Evolutionary conservation across 163 green algal genomes (phyloP), one percentile per base, ranked within the genome.

Genomic region (Scenedesmus sp.): DNA sequence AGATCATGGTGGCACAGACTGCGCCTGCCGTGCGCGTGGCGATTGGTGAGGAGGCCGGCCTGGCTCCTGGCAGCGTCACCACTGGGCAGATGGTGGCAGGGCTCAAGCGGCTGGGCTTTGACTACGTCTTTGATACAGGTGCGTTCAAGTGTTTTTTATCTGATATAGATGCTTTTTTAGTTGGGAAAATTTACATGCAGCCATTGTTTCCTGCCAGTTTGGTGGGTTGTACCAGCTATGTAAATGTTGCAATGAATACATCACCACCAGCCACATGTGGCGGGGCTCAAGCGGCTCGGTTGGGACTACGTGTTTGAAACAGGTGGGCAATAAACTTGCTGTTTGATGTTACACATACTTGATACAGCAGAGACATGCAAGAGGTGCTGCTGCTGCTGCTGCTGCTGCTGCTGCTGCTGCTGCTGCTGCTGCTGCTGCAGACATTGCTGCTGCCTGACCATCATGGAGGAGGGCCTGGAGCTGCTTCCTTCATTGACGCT

Each of bases 401-500:
- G 74, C 74, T 82, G 7, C 10, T 54, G 74, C 74, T 57, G 74
- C 7, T 56, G 4, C n/a, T 82, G n/a, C 18, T 82, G 9, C 26
- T 57, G 70, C 66, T 77, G 66, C 18, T 9, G 66, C 66, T 77
- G 66, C 66, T n/a, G 66, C 15, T 77, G 15, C 18, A 6, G 66
- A 6, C 16, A 9, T 9, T n/a, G 66, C 66, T 77, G 66, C 66
- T 77, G 66, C 66, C 18, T 97, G 77, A 97, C 96, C 0, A 97
- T 97, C 93, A 96, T 97, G 94, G 96, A 97, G 89, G 96, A 97
- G 92, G 95, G 92, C 26, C 94, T 64, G 2, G 96, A 97, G 66
- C 66, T 82, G 20, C 73, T 82, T 13, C 73, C 9, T 13, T 9
- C n/a, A 4, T 4, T 82, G 73, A 3, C 55, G 66, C 66, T 77